Base-by-base conservation (phyloP, 1,284 basidiomycete species). In the Cutaneotrichosporon sp. region DNA sequence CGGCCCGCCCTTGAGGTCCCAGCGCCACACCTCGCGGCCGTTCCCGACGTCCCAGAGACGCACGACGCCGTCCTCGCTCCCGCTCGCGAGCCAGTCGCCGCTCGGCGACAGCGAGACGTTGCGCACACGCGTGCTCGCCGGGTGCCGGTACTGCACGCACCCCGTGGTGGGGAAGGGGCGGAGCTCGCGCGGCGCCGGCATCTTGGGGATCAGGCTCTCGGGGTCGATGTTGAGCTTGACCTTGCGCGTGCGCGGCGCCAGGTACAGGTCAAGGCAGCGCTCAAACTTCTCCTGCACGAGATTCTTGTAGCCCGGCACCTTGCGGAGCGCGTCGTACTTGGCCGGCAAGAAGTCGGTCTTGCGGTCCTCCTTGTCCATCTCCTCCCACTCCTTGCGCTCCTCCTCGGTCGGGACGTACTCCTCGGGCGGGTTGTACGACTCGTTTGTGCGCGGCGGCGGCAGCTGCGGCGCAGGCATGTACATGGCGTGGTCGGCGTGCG, bases 341-440 rank as follows among this genome's bases (percentile, higher is more conserved):
- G 89, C 84, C 29, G 97, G 93, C 49, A 98, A 83, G 81, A 90
- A 95, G 75, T 95, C 88, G 60, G 86, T 86, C 78, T 95, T 92
- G 68, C 95, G 87, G 77, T 99, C 95, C 80, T 95, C 92, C 65
- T 89, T 86, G 63, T 97, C 95, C 29, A 85, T 85, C 56, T 84
- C 86, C 72, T 94, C 87, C 91, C 92, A 98, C 72, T 88, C 86
- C 67, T 87, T 86, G 59, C 85, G 86, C 79, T 98, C 95, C 68
- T 88, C 86, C 58, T 89, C 87, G 14, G 89, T 90, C n/a, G 92
- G 93, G 3, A 99, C 84, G 78, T 99, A 98, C 81, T 99, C 97
- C 72, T 89, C 92, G 4, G 97, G 97, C 25, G 97, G 97, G 76
- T 99, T 99, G 81, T 99, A 99, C 1, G 95, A 98, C 80, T 99